These are phyloP conservation scores for Candida boleticola DNA, from an alignment of 805 yeast genomes.

Conservation along the genomic window DNA sequence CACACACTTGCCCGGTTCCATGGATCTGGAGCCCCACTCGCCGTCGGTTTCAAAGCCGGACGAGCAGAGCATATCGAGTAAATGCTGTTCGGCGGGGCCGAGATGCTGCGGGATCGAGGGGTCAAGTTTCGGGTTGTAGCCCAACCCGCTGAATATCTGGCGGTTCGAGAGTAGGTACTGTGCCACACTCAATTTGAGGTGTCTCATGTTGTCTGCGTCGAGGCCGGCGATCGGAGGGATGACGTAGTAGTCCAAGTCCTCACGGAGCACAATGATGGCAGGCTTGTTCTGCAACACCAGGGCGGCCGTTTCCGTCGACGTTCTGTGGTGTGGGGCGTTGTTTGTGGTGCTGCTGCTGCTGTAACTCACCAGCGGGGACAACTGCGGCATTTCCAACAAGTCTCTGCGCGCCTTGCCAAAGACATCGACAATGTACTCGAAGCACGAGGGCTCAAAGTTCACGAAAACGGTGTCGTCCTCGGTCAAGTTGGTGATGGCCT, in stretches of 20 bases:
- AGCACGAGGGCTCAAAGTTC: slow-evolving; percentile 83
- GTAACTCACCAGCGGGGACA: slow-evolving; percentile 34
- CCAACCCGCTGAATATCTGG: slow-evolving; percentile 78
- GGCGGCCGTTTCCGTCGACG: slow-evolving; percentile 39
- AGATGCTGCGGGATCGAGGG: slow-evolving; percentile 45
- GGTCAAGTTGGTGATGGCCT: slow-evolving; percentile 73
- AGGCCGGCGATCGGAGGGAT: slow-evolving; percentile 70
- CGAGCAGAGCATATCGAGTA: slow-evolving; percentile 90
- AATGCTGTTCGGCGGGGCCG: slow-evolving; percentile 92
- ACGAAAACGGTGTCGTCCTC: slow-evolving; percentile 79
- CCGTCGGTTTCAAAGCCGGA: slow-evolving; percentile 73
- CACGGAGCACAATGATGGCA: slow-evolving; percentile 85
- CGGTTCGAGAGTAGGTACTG: slow-evolving; percentile 54
- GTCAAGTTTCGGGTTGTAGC: slow-evolving; percentile 39
- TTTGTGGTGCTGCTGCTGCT: slow-evolving; percentile 6
- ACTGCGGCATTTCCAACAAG: slow-evolving; percentile 27
- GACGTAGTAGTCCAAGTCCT: slow-evolving; percentile 91
- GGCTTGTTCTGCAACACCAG: slow-evolving; percentile 78
- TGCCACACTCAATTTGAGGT: slow-evolving; percentile 73
- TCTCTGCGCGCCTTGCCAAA: slow-evolving; percentile 71
- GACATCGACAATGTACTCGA: slow-evolving; percentile 73
- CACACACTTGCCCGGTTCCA: slow-evolving; percentile 86
- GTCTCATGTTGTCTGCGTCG: slow-evolving; percentile 56
- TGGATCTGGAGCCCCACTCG: slow-evolving; percentile 85
- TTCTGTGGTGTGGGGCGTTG: slow-evolving; percentile 2